Conservation (phyloP, 2,329 filamentous ascomycete genomes). For the Fusarium humuli region DNA sequence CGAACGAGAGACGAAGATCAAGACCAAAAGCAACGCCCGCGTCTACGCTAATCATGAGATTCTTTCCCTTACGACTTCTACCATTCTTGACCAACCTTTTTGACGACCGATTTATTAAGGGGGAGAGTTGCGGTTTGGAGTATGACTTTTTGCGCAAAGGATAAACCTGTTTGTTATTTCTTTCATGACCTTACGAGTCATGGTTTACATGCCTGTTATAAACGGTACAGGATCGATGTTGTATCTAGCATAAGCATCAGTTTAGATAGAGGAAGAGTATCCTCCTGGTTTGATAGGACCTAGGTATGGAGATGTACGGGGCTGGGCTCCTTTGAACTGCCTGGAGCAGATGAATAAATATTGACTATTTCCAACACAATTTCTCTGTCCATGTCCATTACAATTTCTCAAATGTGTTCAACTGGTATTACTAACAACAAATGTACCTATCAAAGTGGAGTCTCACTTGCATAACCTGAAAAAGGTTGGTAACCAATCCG, state of each 20-base stretch:
- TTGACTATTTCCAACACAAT: neutral
- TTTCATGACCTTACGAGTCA: slow-evolving; percentile 28
- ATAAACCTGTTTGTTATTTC: slow-evolving; percentile 14
- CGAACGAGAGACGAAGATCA: slow-evolving; percentile 33
- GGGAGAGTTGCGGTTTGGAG: slow-evolving; percentile 12
- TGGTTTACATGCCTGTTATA: slow-evolving; percentile 24
- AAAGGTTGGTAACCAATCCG: slow-evolving; percentile 41
- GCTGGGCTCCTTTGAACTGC: slow-evolving; percentile 46
- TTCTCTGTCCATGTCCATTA: neutral
- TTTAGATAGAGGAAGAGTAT: slow-evolving; percentile 32
- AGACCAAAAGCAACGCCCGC: slow-evolving; percentile 19
- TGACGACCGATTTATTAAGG: slow-evolving; percentile 33
- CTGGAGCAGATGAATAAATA: slow-evolving; percentile 43
- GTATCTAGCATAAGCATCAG: slow-evolving; percentile 21
- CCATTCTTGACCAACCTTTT: slow-evolving; percentile 40
- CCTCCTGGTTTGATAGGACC: slow-evolving; percentile 8
- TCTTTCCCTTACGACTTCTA: slow-evolving; percentile 36
- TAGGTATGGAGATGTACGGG: slow-evolving; percentile 19
- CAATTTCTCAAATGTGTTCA: neutral
- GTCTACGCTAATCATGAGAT: slow-evolving; percentile 29
- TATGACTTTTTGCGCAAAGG: slow-evolving; percentile 29
- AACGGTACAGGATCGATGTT: slow-evolving; percentile 22
- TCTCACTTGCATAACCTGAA: slow-evolving; percentile 24
- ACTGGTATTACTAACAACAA: neutral
- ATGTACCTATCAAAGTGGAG: slow-evolving; percentile 34